Percentiles rank a stretch among this genome's conserved stretches.
These are phyloP conservation scores for Nevesoporus exiguus DNA, from an alignment of 768 basidiomycete genomes.

Conservation along the genomic window DNA sequence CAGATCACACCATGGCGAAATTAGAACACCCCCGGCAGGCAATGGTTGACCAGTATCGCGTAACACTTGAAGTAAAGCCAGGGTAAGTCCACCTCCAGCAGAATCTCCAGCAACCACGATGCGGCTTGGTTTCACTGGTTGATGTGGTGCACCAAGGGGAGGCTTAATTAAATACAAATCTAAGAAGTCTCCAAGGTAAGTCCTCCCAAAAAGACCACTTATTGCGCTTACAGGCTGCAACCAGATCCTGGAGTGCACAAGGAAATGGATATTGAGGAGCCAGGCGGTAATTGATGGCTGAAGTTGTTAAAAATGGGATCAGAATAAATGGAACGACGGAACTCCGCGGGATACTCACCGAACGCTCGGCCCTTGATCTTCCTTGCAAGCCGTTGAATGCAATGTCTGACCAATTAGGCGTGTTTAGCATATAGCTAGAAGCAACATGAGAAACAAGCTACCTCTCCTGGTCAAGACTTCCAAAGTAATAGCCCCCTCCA, in stretches of 20 bases:
- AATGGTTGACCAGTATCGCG: constrained; percentile 78
- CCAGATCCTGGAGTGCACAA: constrained; percentile 81
- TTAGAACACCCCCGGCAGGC: constrained; percentile 85
- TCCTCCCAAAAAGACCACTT: background rate
- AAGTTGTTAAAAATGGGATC: constrained; percentile 15
- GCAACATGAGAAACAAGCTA: constrained; percentile 19
- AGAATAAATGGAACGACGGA: background rate
- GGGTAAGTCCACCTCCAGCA: constrained; percentile 83
- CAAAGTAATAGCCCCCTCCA: constrained; percentile 86
- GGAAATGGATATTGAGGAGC: constrained; percentile 98
- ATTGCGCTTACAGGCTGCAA: constrained; percentile 72
- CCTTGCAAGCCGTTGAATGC: constrained; percentile 80
- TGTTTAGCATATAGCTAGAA: constrained; percentile 9
- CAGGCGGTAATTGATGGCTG: constrained; percentile 79
- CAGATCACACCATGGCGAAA: constrained; percentile 93
- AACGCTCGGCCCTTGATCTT: constrained; percentile 93
- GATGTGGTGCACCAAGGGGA: constrained; percentile 73
- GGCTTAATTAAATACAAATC: constrained; percentile 90
- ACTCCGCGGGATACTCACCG: constrained; percentile 38
- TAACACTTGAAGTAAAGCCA: constrained; percentile 83
- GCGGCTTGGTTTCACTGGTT: constrained; percentile 72
- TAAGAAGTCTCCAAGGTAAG: constrained; percentile 25
- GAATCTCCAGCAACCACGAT: constrained; percentile 90
- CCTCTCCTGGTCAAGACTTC: constrained; percentile 76
- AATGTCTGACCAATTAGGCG: constrained; percentile 43